Conservation (phyloP, 768 basidiomycete species). For the Tremella yokohamensis region DNA sequence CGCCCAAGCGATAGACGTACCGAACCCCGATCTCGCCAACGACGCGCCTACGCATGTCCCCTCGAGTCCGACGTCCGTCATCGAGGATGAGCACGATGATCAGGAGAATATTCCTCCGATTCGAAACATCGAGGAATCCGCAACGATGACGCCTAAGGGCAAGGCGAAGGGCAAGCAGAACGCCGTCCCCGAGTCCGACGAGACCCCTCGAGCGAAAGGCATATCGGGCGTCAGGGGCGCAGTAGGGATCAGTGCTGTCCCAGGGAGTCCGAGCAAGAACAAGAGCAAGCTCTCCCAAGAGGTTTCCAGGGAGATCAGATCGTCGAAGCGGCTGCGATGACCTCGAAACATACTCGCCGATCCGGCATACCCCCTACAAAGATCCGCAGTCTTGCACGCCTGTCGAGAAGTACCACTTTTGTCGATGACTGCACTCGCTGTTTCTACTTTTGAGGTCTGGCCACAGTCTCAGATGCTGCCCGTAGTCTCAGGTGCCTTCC, state of each 20-base stretch:
- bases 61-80: conserved; percentile 11
- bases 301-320: background rate
- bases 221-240: background rate
- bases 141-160: background rate
- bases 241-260: background rate
- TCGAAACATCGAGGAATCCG: background rate
- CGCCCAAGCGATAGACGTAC: background rate
- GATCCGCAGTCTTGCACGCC: background rate
- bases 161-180: conserved; percentile 1
- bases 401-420: background rate
- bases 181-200: background rate
- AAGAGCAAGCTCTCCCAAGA: background rate
- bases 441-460: too few species aligned
- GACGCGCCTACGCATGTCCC: conserved; percentile 12
- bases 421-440: background rate
- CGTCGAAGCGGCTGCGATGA: background rate
- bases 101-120: conserved; percentile 36
- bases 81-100: conserved; percentile 16
- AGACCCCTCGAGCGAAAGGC: background rate
- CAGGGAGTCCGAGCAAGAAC: background rate
- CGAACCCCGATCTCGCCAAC: conserved; percentile 5
- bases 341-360: background rate
- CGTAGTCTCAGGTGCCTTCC: too few species aligned
- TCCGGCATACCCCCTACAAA: background rate
- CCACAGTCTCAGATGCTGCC: too few species aligned